Base-by-base conservation (phyloP, 176 grass and related monocot genomes). In the Carex scoparia region DNA sequence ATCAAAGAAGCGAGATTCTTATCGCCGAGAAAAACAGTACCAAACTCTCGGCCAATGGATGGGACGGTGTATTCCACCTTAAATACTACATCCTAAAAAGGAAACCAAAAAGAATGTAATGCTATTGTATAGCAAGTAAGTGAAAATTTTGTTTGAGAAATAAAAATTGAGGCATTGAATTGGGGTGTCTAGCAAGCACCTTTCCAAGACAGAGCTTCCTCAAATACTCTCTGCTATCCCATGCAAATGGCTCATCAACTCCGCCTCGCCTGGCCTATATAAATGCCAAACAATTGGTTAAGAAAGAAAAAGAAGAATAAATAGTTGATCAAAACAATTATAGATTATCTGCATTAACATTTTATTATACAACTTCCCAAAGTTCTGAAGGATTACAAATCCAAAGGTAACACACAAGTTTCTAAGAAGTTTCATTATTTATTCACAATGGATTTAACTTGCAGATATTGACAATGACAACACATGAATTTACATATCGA, bases 221-320 rank as follows among this genome's bases (percentile, higher is more conserved):
- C 61, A 99, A 72, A 83, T 84, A 96, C 46, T 99, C 97, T 33
- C 86, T 95, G 84, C 97, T 99, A 46, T 94, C 88, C 97, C 97
- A 99, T 80, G 97, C 97, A 94, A 99, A 99, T 42, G 97, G 91
- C 66, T 99, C 97, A 62, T 99, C 97, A 53, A 94, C 71, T 84
- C 93, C 93, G 49, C 91, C 90, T 44, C 97, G 93, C 57, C 91
- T 93, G 60, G 97, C 97, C 97, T 99, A 75, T 55, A 64, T 49
- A 15, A 15, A 81, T 35, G 53, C 18, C 74, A 79, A 79, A 58
- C 48, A 79, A 58, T 57, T 58, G 28, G 30, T 58, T 77, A 30
- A 58, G 53, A 79, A 79, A 58, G 13, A 33, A 84, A 65, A 56
- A 67, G 9, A 51, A 40, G 55, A 65, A 90, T 59, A 23, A 86